Conservation (phyloP, 2,329 filamentous ascomycete species). For the Calycina marina region DNA sequence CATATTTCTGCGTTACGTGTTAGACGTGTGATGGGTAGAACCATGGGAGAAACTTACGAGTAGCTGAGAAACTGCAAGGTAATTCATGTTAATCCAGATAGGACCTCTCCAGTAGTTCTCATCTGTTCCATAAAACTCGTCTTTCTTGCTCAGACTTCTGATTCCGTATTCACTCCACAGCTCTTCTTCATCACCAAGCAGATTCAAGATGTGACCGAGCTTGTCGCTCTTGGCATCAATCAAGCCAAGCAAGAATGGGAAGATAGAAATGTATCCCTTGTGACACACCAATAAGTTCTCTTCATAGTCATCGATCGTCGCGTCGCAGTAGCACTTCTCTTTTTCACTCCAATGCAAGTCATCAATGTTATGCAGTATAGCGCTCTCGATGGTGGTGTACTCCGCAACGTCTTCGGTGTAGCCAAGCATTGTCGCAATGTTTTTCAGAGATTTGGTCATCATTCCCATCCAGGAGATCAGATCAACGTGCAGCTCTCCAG, state of each 20-base stretch:
- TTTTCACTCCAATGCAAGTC: conserved; percentile 85
- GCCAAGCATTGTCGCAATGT: conserved; percentile 63
- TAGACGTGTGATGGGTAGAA: conserved; percentile 5
- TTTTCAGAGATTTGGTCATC: conserved; percentile 75
- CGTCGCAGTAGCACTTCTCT: conserved; percentile 79
- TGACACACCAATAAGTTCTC: conserved; percentile 84
- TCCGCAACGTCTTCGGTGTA: conserved; percentile 62
- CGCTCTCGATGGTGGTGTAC: conserved; percentile 56
- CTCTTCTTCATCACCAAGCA: conserved; percentile 68
- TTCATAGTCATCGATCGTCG: conserved; percentile 89
- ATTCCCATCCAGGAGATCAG: conserved; percentile 95
- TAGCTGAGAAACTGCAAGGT: conserved; percentile 66
- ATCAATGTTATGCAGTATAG: conserved; percentile 73
- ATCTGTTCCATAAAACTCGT: conserved; percentile 70
- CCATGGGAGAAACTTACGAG: conserved; percentile 40
- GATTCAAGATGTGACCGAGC: conserved; percentile 58
- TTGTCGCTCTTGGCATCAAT: conserved; percentile 59
- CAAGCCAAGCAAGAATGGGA: conserved; percentile 80
- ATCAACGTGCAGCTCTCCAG: conserved; percentile 89
- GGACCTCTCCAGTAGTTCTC: conserved; percentile 98
- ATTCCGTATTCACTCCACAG: conserved; percentile 88
- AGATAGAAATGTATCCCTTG: conserved; percentile 88
- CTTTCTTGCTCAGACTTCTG: conserved; percentile 71
- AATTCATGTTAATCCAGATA: conserved; percentile 95
- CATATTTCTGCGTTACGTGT: conserved; percentile 41